phyloP scores from a whole-genome alignment of 2,329 filamentous ascomycete genomes.

The Sporothrix humicola region DNA sequence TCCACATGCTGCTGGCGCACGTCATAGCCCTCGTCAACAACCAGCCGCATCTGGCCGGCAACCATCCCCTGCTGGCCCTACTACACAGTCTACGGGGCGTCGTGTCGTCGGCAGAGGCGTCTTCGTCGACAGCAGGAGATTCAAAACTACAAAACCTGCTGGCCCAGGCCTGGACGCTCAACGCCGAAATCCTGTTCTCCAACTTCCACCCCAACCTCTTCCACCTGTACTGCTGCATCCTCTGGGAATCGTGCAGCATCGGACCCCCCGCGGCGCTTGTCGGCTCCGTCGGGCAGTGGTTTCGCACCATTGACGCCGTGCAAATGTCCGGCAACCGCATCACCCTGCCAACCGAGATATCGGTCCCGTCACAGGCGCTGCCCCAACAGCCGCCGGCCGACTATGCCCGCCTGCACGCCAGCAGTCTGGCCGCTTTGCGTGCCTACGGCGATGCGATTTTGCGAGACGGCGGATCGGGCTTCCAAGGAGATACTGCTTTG shows the following conservation, averaged over 20 bases:
- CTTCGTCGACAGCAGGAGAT: neutral
- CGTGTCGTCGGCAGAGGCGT: neutral
- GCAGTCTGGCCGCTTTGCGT: neutral
- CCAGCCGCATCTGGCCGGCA: neutral
- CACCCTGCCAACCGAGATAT: too few species aligned
- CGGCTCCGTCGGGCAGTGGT: slow-evolving; percentile 20
- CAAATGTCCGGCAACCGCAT: neutral
- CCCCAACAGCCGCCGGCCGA: neutral
- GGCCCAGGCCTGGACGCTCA: slow-evolving; percentile 38
- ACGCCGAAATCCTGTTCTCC: slow-evolving; percentile 36
- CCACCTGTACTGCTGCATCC: slow-evolving; percentile 36
- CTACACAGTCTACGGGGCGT: slow-evolving; percentile 33
- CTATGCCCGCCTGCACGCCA: neutral
- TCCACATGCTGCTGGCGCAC: slow-evolving; percentile 22
- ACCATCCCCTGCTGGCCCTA: neutral
- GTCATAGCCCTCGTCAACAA: neutral
- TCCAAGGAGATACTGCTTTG: neutral
- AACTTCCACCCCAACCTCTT: slow-evolving; percentile 34
- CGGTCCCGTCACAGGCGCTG: neutral
- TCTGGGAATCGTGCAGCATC: slow-evolving; percentile 36
- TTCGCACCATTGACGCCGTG: slow-evolving; percentile 27
- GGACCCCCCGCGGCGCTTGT: neutral
- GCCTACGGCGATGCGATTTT: neutral
- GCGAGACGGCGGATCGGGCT: neutral
- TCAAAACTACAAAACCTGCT: slow-evolving; percentile 6